Conservation (phyloP, 352 stramenopile species). For the Hyaloperonospora brassicae region DNA sequence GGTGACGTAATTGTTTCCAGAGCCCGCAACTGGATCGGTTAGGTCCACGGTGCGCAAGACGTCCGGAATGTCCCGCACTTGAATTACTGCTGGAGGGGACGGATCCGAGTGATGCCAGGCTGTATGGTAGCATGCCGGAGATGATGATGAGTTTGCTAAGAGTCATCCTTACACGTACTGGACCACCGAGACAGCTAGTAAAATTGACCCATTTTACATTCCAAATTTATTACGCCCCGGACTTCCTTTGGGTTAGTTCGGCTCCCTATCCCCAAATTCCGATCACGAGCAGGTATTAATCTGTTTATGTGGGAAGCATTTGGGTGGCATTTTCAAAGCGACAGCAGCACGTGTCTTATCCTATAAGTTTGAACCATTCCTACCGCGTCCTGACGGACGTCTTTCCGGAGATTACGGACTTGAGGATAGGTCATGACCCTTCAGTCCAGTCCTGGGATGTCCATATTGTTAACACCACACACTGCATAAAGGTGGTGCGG, state of each 20-base stretch:
- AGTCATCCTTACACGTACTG: neutral
- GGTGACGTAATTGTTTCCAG: neutral
- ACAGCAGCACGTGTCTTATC: too few relatives aligned
- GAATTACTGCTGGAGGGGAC: neutral
- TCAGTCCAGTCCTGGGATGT: too few relatives aligned
- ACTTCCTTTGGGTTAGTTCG: neutral
- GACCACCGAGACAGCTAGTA: neutral
- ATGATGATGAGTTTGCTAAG: neutral
- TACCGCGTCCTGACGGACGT: too few relatives aligned
- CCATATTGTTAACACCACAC: too few relatives aligned
- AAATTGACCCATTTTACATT: neutral
- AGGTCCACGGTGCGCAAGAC: neutral
- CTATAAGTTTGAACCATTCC: too few relatives aligned
- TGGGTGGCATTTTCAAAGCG: too few relatives aligned
- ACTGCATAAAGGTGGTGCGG: too few relatives aligned
- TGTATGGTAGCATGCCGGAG: neutral
- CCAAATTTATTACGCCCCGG: neutral
- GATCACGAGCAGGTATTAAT: too few relatives aligned
- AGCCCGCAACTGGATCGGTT: neutral
- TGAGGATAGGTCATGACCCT: too few relatives aligned
- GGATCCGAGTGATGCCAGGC: too few relatives aligned
- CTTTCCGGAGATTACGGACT: too few relatives aligned
- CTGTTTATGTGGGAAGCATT: too few relatives aligned
- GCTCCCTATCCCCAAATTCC: neutral
- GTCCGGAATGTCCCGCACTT: neutral